Percentiles rank a stretch among this genome's conserved stretches.
phyloP scores from a whole-genome alignment of 768 basidiomycete genomes.

The Ramaria rubella region DNA sequence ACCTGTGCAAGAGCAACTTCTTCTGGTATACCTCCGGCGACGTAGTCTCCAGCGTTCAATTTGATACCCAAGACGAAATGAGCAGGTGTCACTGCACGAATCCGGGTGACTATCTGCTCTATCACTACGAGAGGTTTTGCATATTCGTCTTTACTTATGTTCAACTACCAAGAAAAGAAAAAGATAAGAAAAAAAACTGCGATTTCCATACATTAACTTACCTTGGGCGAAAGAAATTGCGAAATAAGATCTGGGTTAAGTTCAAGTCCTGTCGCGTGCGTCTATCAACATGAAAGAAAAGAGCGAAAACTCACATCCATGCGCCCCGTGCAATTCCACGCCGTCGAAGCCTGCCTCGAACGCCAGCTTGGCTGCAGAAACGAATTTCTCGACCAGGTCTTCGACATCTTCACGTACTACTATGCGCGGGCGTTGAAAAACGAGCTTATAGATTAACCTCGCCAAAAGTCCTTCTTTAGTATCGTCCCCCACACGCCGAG shows the following conservation, averaged over 20 bases:
- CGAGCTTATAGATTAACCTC: slow-evolving; percentile 34
- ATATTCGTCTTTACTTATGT: slow-evolving; percentile 56
- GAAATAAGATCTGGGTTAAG: slow-evolving; percentile 59
- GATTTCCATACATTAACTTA: slow-evolving; percentile 19
- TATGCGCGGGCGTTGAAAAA: slow-evolving; percentile 57
- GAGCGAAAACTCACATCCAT: slow-evolving; percentile 62
- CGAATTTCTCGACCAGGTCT: slow-evolving; percentile 53
- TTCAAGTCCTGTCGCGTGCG: neutral
- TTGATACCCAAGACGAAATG: slow-evolving; percentile 75
- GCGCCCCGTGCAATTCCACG: slow-evolving; percentile 75
- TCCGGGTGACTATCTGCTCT: slow-evolving; percentile 44
- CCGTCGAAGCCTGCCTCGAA: slow-evolving; percentile 75
- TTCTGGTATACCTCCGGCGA: slow-evolving; percentile 28
- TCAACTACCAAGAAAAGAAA: slow-evolving; percentile 31
- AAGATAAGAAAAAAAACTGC: neutral
- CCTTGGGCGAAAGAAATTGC: slow-evolving; percentile 73
- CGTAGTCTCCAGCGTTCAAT: slow-evolving; percentile 74
- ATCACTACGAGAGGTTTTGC: slow-evolving; percentile 56
- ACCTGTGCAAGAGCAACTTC: slow-evolving; percentile 54
- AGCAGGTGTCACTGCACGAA: slow-evolving; percentile 46
- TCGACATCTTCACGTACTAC: slow-evolving; percentile 60
- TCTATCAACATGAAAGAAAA: neutral
- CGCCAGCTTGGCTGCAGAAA: slow-evolving; percentile 60
- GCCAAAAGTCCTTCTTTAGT: slow-evolving; percentile 26
- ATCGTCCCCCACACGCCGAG: slow-evolving; percentile 25